Base-by-base conservation (phyloP, 2,329 filamentous ascomycete species). In the Elsinoe batatas region DNA sequence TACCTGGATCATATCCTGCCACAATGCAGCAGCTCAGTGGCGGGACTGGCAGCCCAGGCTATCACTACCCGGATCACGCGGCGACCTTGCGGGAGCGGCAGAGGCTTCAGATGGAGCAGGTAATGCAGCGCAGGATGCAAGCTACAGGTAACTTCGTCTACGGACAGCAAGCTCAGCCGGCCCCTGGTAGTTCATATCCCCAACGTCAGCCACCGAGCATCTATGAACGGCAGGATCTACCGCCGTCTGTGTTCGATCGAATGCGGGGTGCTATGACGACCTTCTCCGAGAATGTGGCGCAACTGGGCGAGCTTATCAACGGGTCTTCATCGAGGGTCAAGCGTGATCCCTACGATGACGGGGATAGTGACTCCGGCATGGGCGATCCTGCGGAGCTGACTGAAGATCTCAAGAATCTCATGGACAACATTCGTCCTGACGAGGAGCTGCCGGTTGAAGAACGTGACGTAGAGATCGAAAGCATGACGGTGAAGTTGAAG, bases 341-440 rank as follows among this genome's bases (percentile, higher is more conserved):
- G 47, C 47, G 32, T 5, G 18, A 38, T 5, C 46, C 35, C 18
- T 56, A 60, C 50, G 58, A 60, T 43, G 56, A 59, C 20, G 59
- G 62, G 26, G 64, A 66, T 37, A 64, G 67, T 13, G 59, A 65
- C 53, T 61, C 66, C 38, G 59, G 53, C 10, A 61, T 64, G 10
- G 60, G 62, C 43, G 78, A 81, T 62, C 73, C 75, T 2, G 72
- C 70, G 26, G 74, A 79, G 56, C 79, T 77, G 2, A 70, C 78
- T n/a, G 77, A 85, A 57, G 85, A 90, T 63, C 79, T 91, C 56
- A 79, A 85, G 60, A 76, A 82, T 22, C 71, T 91, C 3, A 71
- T 91, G 10, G 76, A 82, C 43, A 88, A 88, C 58, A 90, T 91
- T 60, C 77, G 82, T 18, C 84, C 86, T 0, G 87, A 91, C 62